Conservation (phyloP, 2,329 filamentous ascomycete species). For the Chrysoporthe austroafricana region DNA sequence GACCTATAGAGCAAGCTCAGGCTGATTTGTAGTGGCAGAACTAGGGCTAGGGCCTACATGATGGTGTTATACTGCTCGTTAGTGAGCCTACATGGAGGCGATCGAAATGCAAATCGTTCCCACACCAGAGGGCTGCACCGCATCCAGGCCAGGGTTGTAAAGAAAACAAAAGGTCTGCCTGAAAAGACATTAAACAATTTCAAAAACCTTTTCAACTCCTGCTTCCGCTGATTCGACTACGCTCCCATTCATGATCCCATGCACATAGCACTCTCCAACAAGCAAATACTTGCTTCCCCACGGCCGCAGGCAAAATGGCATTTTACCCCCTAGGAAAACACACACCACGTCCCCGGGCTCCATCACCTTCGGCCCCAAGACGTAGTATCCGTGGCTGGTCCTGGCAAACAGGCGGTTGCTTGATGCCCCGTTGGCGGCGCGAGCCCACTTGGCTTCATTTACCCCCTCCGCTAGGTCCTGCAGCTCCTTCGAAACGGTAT, state of each 20-base stretch:
- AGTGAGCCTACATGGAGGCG: no score
- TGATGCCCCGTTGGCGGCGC: background rate
- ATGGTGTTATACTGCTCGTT: no score
- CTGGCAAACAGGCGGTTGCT: background rate
- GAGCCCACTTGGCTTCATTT: background rate
- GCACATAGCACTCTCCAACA: conserved; percentile 4
- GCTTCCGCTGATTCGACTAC: no score
- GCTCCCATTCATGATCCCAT: background rate
- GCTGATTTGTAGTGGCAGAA: no score
- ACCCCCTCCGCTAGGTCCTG: background rate
- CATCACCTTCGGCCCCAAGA: background rate
- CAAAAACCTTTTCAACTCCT: no score
- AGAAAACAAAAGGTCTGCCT: no score
- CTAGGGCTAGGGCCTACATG: no score
- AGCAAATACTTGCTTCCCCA: background rate
- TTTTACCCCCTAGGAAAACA: background rate
- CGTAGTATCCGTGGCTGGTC: background rate
- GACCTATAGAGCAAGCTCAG: no score
- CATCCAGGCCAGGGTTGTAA: no score
- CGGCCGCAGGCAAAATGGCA: background rate
- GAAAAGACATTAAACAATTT: no score
- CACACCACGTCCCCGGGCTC: background rate
- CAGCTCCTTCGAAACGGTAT: background rate
- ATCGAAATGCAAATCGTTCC: no score
- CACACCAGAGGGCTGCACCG: no score